Evolutionary conservation across 371 early-diverging fungal species (phyloP).

Genomic region (Mortierella sp.): DNA sequence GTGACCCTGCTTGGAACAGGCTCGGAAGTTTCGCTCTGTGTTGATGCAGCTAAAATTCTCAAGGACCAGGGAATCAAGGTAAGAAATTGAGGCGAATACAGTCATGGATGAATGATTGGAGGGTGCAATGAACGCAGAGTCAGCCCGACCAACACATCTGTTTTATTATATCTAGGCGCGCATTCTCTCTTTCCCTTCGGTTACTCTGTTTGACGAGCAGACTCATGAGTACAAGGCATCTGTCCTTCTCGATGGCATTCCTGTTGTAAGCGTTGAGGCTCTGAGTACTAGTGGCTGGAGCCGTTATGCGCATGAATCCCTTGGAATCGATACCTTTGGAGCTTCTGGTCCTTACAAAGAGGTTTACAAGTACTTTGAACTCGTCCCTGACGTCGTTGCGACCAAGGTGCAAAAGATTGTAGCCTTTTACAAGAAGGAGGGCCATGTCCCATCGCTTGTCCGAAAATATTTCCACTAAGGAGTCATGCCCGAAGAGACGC

Average conservation of each 20-base stretch:
- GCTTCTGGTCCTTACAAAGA: slow-evolving; percentile 86
- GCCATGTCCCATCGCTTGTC: slow-evolving; percentile 44
- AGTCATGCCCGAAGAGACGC: not conserved
- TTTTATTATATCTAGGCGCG: slow-evolving; percentile 59
- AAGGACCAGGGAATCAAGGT: slow-evolving; percentile 59
- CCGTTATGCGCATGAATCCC: slow-evolving; percentile 91
- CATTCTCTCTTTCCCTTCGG: slow-evolving; percentile 97
- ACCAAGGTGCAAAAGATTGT: slow-evolving; percentile 83
- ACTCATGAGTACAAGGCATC: slow-evolving; percentile 82
- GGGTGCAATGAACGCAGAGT: slow-evolving; percentile 12
- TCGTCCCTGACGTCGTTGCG: slow-evolving; percentile 82
- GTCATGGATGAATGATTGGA: not conserved
- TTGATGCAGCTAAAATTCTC: slow-evolving; percentile 85
- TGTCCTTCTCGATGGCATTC: slow-evolving; percentile 85
- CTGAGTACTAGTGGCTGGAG: slow-evolving; percentile 94
- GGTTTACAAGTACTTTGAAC: slow-evolving; percentile 85
- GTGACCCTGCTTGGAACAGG: slow-evolving; percentile 94
- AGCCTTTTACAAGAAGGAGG: slow-evolving; percentile 72
- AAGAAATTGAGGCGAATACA: not conserved
- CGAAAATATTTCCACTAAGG: slow-evolving; percentile 50
- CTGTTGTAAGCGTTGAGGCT: slow-evolving; percentile 95
- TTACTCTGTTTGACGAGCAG: slow-evolving; percentile 96
- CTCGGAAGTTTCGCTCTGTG: slow-evolving; percentile 93
- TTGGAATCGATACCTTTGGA: slow-evolving; percentile 97
- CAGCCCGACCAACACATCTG: too few relatives aligned